Evolutionary conservation across 1,284 basidiomycete species (phyloP).

Genomic region (Fomitopsis schrenkii): DNA sequence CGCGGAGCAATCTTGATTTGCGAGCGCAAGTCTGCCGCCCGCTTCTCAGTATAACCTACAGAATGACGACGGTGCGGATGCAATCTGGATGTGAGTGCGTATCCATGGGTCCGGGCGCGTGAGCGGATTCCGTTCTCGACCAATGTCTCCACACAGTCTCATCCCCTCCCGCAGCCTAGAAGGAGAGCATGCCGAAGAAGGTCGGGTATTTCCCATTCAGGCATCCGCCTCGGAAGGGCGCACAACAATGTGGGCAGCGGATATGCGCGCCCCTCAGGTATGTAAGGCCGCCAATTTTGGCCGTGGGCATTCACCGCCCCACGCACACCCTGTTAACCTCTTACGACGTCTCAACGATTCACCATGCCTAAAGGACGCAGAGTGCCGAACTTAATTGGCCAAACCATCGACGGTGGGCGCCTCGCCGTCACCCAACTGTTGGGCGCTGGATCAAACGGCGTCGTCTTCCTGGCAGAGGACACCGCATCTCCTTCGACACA

Average conservation of each 20-base stretch:
- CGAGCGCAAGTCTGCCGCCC: too few species aligned
- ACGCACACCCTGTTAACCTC: not conserved
- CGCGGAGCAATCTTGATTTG: too few species aligned
- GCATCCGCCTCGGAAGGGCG: not conserved
- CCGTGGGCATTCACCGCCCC: not conserved
- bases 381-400: constrained; percentile 41
- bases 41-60: too few species aligned
- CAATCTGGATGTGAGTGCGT: too few species aligned
- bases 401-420: constrained; percentile 68
- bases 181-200: not conserved
- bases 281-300: not conserved
- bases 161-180: not conserved
- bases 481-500: constrained; percentile 26
- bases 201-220: not conserved
- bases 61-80: not conserved
- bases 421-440: constrained; percentile 82
- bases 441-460: constrained; percentile 89
- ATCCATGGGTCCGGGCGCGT: not conserved
- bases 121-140: not conserved
- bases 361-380: constrained; percentile 1
- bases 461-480: constrained; percentile 87
- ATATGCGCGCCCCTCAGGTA: not conserved
- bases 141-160: not conserved
- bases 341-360: constrained; percentile 5
- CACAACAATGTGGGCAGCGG: not conserved